Base-by-base conservation (phyloP, 495 filamentous ascomycete genomes). In the Aspergillus carlsbadensis region DNA sequence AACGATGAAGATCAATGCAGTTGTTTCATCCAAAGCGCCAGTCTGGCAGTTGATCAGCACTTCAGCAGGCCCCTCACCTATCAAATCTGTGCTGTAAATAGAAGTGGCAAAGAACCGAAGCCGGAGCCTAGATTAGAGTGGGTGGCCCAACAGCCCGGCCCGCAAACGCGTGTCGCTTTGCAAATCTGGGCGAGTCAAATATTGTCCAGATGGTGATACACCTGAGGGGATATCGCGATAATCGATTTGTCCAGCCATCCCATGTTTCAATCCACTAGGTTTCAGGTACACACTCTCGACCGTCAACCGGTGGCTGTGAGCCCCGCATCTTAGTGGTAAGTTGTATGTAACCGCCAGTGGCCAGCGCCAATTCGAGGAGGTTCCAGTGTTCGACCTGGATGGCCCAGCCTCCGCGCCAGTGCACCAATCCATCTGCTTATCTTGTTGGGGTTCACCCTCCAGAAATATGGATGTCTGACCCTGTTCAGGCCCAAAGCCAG, bases 121-220 rank as follows among this genome's bases (percentile, higher is more conserved):
- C 8, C 44, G 35, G 13, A 34, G 22, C 14, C 11, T n/a, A n/a
- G 45, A 15, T 26, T 29, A 20, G 44, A 54, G 42, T 15, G 11
- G 49, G 22, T 48, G 49, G 56, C 56, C 62, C 58, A 61, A 58
- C 24, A 39, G 6, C 31, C 34, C 41, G 57, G 54, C 57, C 64
- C 64, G 61, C 60, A 43, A 63, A 66, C 64, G 64, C 64, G 64
- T 66, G 64, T 66, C 64, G 60, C 49, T 54, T 15, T 21, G 49
- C 17, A 33, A 56, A 43, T 56, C 39, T 24, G 41, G 54, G 40
- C 29, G 8, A 51, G 50, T 56, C 34, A 55, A 34, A 34, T 36
- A 18, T 31, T 45, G 22, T 6, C 42, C 14, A 45, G 15, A 45
- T 29, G 14, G n/a, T 26, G 34, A 36, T 43, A 43, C 41, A 24